A percentile compares a stretch with the other conserved stretches of the same genome.
phyloP scores from a whole-genome alignment of 768 basidiomycete species.

The Boletus coccyginus region DNA sequence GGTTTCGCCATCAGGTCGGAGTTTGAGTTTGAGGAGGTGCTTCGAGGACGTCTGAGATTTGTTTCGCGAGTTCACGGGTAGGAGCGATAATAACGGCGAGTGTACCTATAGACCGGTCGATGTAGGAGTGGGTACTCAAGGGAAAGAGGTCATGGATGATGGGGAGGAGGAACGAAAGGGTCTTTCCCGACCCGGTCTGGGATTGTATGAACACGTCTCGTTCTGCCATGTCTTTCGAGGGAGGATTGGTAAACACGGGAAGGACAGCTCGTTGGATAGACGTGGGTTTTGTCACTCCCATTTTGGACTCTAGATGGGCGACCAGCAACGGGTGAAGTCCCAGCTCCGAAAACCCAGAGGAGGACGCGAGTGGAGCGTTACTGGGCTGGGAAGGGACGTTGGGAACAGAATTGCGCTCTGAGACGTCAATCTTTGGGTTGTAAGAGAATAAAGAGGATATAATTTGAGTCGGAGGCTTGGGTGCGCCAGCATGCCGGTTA shows the following conservation, averaged over 20 bases:
- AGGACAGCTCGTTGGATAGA: constrained; percentile 80
- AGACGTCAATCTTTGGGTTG: constrained; percentile 66
- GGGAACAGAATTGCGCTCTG: constrained; percentile 24
- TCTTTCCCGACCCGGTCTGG: constrained; percentile 97
- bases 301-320: constrained; percentile 73
- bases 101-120: constrained; percentile 93
- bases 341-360: constrained; percentile 77
- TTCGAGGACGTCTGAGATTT: constrained; percentile 97
- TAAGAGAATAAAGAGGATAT: constrained; percentile 90
- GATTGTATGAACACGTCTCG: constrained; percentile 92
- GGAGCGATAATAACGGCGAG: constrained; percentile 93
- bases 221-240: constrained; percentile 36
- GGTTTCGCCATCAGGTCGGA: constrained; percentile 55
- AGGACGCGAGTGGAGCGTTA: constrained; percentile 76
- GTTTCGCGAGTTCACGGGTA: constrained; percentile 93
- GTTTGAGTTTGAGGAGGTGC: constrained; percentile 69
- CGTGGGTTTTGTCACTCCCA: constrained; percentile 83
- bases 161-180: constrained; percentile 88
- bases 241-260: constrained; percentile 53
- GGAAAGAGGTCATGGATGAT: constrained; percentile 94
- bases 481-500: constrained; percentile 19
- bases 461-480: constrained; percentile 49
- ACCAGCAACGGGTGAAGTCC: constrained; percentile 81
- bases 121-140: constrained; percentile 84
- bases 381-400: constrained; percentile 52